Evolutionary conservation across 2,329 filamentous ascomycete genomes (phyloP), one percentile per base, ranked within the genome.

Genomic region (Talaromyces marneffei): DNA sequence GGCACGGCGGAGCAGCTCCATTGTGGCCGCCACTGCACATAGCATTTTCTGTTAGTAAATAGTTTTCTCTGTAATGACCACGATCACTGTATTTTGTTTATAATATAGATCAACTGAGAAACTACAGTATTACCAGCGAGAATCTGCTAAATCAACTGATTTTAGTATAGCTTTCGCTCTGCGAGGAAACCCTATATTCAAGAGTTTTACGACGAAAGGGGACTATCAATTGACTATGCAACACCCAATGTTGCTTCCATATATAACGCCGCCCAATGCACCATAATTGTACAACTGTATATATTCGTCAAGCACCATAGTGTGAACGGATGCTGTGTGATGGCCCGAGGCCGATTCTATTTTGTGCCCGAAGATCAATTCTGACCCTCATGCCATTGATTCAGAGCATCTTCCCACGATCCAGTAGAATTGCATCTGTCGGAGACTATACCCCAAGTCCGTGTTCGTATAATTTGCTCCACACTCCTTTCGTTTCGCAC

Each of bases 391-490:
- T 81, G 78, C 89, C 90, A 92, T 39, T 74, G 75, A 64, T 83
- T 81, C 52, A 91, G 71, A 1, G 86, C 87, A 62, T 83, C 80
- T 69, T 92, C 86, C 82, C 87, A 91, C 16, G 78, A 81, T 44
- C 79, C 77, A 1, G 78, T 79, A 40, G 79, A 77, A 53, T 82
- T 83, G 72, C 94, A 97, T 66, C 91, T 82, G 70, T 92, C 89
- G 42, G 82, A 83, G 2, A 97, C 82, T 27, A 95, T 73, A 0
- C 82, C 81, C 93, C 94, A 97, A 0, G 90, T 95, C 72, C 92
- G 84, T 56, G 84, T 82, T 65, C 94, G 83, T 57, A 99, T 81
- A 75, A 78, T 96, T 89, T 59, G 88, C 88, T 72, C 91, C 88
- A 74, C 87, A 78, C 33, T 92, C 86, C 74, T 96, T 85, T 72